Evolutionary conservation across 2,329 filamentous ascomycete genomes (phyloP).

Genomic region (Colletotrichum cordylinicola): DNA sequence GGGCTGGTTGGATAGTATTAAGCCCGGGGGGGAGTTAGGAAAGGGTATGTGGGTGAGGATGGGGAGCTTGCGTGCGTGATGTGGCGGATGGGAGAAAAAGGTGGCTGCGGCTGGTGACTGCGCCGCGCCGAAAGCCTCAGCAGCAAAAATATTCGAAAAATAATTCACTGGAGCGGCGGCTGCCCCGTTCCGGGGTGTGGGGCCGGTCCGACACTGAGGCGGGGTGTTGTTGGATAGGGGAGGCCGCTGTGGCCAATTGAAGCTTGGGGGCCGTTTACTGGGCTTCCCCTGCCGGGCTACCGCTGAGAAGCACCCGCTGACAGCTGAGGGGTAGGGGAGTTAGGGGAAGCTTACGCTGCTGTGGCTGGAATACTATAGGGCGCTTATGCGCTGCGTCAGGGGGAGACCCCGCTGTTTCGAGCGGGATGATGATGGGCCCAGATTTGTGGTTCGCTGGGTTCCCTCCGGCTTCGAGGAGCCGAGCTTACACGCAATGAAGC

Average conservation of each 20-base stretch:
- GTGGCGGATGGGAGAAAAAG: slow-evolving; percentile 4
- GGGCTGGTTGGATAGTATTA: neutral
- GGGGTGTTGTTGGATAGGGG: neutral
- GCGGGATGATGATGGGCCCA: neutral
- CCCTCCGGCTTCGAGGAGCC: neutral
- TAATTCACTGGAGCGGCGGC: neutral
- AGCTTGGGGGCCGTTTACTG: neutral
- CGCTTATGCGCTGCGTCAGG: neutral
- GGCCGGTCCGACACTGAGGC: slow-evolving; percentile 5
- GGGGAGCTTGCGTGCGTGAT: neutral
- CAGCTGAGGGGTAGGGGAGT: neutral
- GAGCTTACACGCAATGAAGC: neutral
- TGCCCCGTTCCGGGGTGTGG: neutral
- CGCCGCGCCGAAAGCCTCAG: neutral
- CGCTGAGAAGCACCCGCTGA: neutral
- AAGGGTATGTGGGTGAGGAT: neutral
- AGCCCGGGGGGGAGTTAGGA: neutral
- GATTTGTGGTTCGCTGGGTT: neutral
- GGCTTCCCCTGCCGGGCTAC: neutral
- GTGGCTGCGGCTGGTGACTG: neutral
- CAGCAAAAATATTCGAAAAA: neutral
- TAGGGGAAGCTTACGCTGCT: neutral
- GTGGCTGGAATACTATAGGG: neutral
- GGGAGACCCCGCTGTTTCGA: neutral
- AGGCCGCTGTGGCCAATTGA: neutral